Evolutionary conservation across 2,329 filamentous ascomycete genomes (phyloP), one percentile per base, ranked within the genome.

Genomic region (Talaromyces sp.): DNA sequence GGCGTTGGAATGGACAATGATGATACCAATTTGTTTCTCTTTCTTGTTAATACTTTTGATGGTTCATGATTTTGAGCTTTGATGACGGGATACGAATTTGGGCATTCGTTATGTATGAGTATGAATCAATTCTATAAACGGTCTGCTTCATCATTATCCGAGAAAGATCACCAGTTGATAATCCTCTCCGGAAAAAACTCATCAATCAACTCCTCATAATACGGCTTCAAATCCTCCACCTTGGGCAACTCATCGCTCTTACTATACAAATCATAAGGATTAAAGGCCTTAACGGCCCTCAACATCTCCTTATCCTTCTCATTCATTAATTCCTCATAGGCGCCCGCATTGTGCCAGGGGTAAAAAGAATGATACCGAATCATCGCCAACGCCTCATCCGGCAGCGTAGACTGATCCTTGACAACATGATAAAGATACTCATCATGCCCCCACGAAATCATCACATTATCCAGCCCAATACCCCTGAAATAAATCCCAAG

Each of bases 311-410:
- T 77, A 66, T 96, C 91, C 70, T 91, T 87, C 61, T 88, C 85
- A 71, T 87, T 82, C 91, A 96, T 96, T 73, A 96, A 82, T 74
- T 90, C 84, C 61, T 75, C 74, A 76, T 96, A 96, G 6, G 89
- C 91, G 56, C 87, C 87, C 72, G 88, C 86, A 61, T 81, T 84
- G 76, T 96, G 91, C 91, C 91, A 96, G 15, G 91, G 87, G 75
- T 96, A 96, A 77, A 96, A 96, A 5, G 86, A 90, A 77, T 96
- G 91, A 76, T 95, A 96, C 57, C 91, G 81, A 71, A 96, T 94
- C 89, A 96, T 96, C 61, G 91, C 91, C 10, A 96, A 81, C 0
- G 88, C 89, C 80, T 96, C 91, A 48, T 82, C 80, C 0, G 91
- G 91, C 43, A 96, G 80, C 0, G 79, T 87, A 51, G 83, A 87